Evolutionary conservation across 495 filamentous ascomycete genomes (phyloP), one percentile per base, ranked within the genome.

Genomic region (Podospora pseudopauciseta): DNA sequence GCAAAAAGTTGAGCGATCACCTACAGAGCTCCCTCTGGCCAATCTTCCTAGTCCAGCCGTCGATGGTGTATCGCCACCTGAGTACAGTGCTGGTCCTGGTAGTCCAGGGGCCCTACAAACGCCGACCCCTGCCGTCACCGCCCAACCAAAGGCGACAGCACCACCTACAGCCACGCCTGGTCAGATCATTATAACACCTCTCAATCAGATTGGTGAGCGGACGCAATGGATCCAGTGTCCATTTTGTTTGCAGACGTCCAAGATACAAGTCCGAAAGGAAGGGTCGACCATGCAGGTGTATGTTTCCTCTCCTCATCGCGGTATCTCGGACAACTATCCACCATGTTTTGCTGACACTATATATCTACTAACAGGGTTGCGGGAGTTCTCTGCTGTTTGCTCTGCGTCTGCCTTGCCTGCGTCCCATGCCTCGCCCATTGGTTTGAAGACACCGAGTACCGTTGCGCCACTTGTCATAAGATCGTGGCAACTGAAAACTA

Each of bases 181-280:
- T 19, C 1, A 19, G n/a, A 26, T 58, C 23, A 19, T 58, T n/a
- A 76, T 76, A 2, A 75, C 69, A 11, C 78, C 76, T 11, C 59
- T 80, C 0, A 30, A 76, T 2, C 60, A 63, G 30, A 69, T 80
- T 5, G 70, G 67, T 19, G 67, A 73, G 0, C 0, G 26, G 0
- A 70, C 73, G 3, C 60, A 72, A 5, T 76, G 63, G 65, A 79
- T 78, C 54, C 75, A 80, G 57, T 80, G 78, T 32, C 78, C 78
- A 0, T 75, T 71, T 57, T 80, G 78, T 69, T 64, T 74, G 13
- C 65, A 39, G 30, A 62, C 71, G 53, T 68, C 75, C 2, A 63
- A 58, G 66, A 76, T 73, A 3, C 62, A 53, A 2, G 56, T 70
- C 2, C 32, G 26, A 0, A 74, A 65, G 26, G 74, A 77, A 19